Evolutionary conservation across 1,284 basidiomycete genomes (phyloP), one percentile per base, ranked within the genome.

Genomic region (Cryptococcus sp.): DNA sequence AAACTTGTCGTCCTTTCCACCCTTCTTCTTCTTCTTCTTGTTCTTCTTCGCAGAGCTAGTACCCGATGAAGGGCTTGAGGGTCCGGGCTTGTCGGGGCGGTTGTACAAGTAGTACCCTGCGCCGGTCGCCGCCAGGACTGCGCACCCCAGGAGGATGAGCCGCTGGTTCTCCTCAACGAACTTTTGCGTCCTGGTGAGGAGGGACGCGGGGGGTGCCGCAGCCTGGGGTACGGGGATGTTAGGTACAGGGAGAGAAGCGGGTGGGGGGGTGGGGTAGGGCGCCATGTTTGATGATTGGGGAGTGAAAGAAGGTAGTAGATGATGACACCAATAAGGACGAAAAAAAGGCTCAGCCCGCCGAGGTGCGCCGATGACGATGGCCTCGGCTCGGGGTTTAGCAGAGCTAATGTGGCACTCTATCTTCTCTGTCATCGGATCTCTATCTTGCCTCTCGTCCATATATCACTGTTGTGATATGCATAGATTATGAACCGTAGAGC

Each of bases 71-170:
- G 53, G 38, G 16, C 51, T 33, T 3, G 62, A 57, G 20, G 46
- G 33, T 38, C 52, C 60, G 20, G 49, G 69, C 18, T 58, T 62
- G 59, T 48, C 55, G 7, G 50, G 55, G 40, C 61, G 50, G 48
- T 68, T 61, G 72, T 80, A 80, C 51, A 79, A 68, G 66, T 88
- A 89, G 77, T 91, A 91, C 24, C 85, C 87, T 47, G 84, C 86
- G 48, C 87, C 89, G 50, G 87, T 87, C 40, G 84, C 85, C 46
- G 86, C 89, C 60, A 87, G 79, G 48, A 85, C 84, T 38, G 85
- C 86, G 0, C 86, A 87, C 1, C 76, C 76, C 47, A 78, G 64
- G 20, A 76, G 61, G 55, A 78, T 66, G 38, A 72, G 62, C 28
- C 65, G 61, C 56, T 76, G 73, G 65, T 78, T 71, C 45, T 78